Evolutionary conservation across 1,284 basidiomycete species (phyloP).

Genomic region (Fistulina hepatica): DNA sequence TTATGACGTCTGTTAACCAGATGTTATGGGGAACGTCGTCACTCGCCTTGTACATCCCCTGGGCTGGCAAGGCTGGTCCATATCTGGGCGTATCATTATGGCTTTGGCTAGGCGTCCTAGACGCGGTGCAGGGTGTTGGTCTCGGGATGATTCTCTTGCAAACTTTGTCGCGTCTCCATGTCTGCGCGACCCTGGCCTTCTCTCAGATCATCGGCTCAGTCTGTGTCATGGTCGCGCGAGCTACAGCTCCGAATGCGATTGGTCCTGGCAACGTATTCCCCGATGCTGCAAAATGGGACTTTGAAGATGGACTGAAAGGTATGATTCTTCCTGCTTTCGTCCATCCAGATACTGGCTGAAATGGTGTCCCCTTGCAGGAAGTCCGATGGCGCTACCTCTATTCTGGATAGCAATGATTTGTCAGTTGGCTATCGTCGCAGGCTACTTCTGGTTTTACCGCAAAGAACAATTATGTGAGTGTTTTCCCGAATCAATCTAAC

Average conservation of each 20-base stretch:
- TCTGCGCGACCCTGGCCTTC: conserved; percentile 83
- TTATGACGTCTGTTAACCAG: conserved; percentile 23
- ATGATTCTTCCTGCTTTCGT: conserved; percentile 10
- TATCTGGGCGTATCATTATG: conserved; percentile 82
- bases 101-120: conserved; percentile 90
- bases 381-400: conserved; percentile 66
- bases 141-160: conserved; percentile 85
- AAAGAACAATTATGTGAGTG: conserved; percentile 69
- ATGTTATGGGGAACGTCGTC: conserved; percentile 85
- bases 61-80: conserved; percentile 76
- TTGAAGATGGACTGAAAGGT: conserved; percentile 54
- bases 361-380: conserved; percentile 28
- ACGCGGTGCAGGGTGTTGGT: conserved; percentile 87
- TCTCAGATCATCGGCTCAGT: conserved; percentile 75
- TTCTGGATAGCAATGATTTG: conserved; percentile 83
- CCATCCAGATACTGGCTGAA: not conserved
- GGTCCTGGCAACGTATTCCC: conserved; percentile 87
- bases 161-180: conserved; percentile 84
- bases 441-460: conserved; percentile 93
- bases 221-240: conserved; percentile 78
- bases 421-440: conserved; percentile 75
- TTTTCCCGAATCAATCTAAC: conserved; percentile 1
- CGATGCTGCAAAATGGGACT: conserved; percentile 83
- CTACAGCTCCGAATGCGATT: conserved; percentile 73
- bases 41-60: conserved; percentile 82